These are phyloP conservation scores for Sonneratia caseolaris DNA, from an alignment of 345 rosid species.

Conservation along the genomic window DNA sequence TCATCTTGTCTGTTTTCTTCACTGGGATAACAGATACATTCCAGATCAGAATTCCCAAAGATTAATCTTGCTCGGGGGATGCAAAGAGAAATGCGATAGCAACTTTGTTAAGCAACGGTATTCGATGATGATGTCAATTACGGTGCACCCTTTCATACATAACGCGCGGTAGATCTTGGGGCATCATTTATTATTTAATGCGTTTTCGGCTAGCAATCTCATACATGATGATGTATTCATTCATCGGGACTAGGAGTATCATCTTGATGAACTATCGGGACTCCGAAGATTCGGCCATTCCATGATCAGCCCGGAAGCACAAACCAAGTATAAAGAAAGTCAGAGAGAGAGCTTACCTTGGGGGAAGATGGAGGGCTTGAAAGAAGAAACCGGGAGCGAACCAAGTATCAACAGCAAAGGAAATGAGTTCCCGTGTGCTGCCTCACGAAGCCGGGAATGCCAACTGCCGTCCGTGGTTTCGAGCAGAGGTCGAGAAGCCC, in stretches of 20 bases:
- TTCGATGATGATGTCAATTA: no score
- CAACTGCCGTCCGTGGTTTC: constrained; percentile 21
- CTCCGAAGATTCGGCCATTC: not conserved
- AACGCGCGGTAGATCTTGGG: not conserved
- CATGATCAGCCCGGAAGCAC: no score
- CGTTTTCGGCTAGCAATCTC: not conserved
- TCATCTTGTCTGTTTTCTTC: constrained; percentile 7
- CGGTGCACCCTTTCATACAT: not conserved
- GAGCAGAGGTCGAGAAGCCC: constrained; percentile 18
- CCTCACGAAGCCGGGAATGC: not conserved
- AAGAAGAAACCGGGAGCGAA: not conserved
- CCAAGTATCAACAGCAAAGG: not conserved
- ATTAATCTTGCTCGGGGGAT: not conserved
- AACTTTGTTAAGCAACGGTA: not conserved
- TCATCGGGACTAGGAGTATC: not conserved
- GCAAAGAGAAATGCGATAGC: not conserved
- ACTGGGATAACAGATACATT: not conserved
- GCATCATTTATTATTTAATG: not conserved
- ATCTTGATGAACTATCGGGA: not conserved
- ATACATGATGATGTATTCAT: not conserved
- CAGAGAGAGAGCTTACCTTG: no score
- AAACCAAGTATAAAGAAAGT: no score
- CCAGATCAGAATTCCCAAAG: not conserved
- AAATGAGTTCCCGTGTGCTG: not conserved
- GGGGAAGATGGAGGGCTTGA: no score